phyloP scores from a whole-genome alignment of 495 filamentous ascomycete species.

The Aspergillus biplanus region DNA sequence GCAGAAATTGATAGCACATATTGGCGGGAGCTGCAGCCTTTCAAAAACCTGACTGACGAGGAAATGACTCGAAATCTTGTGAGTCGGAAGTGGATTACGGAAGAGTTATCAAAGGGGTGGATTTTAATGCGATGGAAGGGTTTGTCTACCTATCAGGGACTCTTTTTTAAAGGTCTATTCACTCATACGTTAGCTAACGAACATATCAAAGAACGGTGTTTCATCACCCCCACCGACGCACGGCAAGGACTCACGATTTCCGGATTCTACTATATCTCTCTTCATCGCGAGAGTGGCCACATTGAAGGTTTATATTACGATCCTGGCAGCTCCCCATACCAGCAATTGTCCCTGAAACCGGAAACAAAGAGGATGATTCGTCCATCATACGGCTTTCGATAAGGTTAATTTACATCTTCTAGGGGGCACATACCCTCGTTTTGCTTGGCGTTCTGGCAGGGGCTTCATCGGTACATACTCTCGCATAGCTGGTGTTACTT shows the following conservation, averaged over 20 bases:
- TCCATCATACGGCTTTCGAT: constrained; percentile 48
- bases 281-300: constrained; percentile 61
- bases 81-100: constrained; percentile 58
- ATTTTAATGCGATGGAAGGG: constrained; percentile 82
- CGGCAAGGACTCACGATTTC: constrained; percentile 69
- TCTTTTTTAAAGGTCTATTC: background rate
- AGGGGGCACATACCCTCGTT: background rate
- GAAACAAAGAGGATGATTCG: constrained; percentile 46
- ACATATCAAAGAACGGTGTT: constrained; percentile 61
- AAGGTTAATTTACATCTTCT: constrained; percentile 2
- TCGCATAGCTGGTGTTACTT: constrained; percentile 27
- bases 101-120: constrained; percentile 60
- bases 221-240: constrained; percentile 64
- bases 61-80: constrained; percentile 62
- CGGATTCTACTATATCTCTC: constrained; percentile 75
- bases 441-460: constrained; percentile 9
- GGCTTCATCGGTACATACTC: constrained; percentile 12
- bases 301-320: constrained; percentile 77
- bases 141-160: constrained; percentile 30
- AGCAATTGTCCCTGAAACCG: constrained; percentile 64
- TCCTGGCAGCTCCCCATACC: constrained; percentile 70
- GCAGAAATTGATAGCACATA: constrained; percentile 66
- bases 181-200: constrained; percentile 14
- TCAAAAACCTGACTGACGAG: constrained; percentile 59
- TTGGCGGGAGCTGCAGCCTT: constrained; percentile 72